phyloP scores from a whole-genome alignment of 1,284 basidiomycete species.

The Ustilago sp. region DNA sequence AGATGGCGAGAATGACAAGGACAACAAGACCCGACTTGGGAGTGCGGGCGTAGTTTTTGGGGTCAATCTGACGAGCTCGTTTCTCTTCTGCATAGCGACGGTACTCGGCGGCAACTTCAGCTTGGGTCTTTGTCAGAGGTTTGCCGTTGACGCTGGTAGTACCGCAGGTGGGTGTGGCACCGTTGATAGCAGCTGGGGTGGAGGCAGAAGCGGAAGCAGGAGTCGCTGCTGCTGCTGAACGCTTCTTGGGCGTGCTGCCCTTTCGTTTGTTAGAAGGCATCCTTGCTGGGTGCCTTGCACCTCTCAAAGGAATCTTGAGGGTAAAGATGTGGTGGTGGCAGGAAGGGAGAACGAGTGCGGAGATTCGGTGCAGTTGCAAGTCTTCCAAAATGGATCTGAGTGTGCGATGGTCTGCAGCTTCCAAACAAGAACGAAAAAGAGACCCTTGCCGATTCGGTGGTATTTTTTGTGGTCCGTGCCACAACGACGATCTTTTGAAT shows the following conservation, averaged over 20 bases:
- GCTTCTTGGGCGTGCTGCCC: constrained; percentile 44
- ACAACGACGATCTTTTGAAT: neutral
- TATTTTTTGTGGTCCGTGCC: neutral
- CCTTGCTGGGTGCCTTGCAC: neutral
- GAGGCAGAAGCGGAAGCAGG: constrained; percentile 10
- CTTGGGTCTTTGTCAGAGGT: constrained; percentile 13
- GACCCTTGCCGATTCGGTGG: neutral
- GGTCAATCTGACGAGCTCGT: constrained; percentile 38
- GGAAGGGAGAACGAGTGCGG: neutral
- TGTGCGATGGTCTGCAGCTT: neutral
- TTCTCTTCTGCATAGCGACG: constrained; percentile 28
- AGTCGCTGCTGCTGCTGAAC: constrained; percentile 5
- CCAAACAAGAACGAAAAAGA: too few relatives aligned
- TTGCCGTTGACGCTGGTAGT: constrained; percentile 21
- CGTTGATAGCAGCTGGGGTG: constrained; percentile 13
- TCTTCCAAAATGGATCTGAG: constrained; percentile 16
- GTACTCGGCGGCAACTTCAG: constrained; percentile 20
- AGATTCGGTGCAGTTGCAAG: neutral
- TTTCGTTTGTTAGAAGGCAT: constrained; percentile 46
- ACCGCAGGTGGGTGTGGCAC: constrained; percentile 1
- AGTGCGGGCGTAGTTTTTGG: constrained; percentile 38
- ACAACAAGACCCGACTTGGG: constrained; percentile 50
- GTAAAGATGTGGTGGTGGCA: neutral
- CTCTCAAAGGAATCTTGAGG: neutral
- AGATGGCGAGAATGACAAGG: constrained; percentile 28